A percentile compares a stretch with the other conserved stretches of the same genome.
Conservation (phyloP, 2,329 filamentous ascomycete genomes). For the Aspergillus glaucus region DNA sequence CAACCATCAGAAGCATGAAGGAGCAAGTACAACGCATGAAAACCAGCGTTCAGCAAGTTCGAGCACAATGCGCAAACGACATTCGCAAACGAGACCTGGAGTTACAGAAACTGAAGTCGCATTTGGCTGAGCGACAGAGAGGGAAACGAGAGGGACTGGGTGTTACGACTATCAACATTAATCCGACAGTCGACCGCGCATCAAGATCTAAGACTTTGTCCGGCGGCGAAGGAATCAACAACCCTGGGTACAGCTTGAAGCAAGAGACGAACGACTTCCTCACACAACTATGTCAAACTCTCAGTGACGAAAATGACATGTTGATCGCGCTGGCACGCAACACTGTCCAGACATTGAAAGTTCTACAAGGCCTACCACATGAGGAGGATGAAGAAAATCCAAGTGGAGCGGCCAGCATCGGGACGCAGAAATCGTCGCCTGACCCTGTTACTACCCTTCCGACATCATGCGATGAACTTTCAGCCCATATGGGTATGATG, state of each 20-base stretch:
- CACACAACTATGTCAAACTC: constrained; percentile 70
- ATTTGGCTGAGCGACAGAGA: constrained; percentile 65
- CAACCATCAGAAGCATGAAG: constrained; percentile 66
- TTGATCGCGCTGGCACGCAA: constrained; percentile 65
- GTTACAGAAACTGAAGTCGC: constrained; percentile 80
- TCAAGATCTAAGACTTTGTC: constrained; percentile 20
- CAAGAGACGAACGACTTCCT: constrained; percentile 89
- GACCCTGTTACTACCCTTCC: constrained; percentile 41
- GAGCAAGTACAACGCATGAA: constrained; percentile 79
- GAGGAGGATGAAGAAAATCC: constrained; percentile 22
- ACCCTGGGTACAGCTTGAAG: constrained; percentile 62
- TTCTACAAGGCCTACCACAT: constrained; percentile 47
- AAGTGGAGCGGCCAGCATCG: constrained; percentile 18
- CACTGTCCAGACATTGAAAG: constrained; percentile 63
- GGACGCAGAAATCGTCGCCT: constrained; percentile 15
- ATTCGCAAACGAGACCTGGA: constrained; percentile 84
- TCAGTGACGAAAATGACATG: constrained; percentile 89
- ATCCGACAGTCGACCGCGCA: constrained; percentile 33
- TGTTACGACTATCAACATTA: constrained; percentile 44
- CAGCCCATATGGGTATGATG: constrained; percentile 66
- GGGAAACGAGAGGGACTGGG: constrained; percentile 48
- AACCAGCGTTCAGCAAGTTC: constrained; percentile 71
- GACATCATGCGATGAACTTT: constrained; percentile 62
- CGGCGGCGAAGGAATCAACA: constrained; percentile 43
- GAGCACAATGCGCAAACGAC: constrained; percentile 82